A percentile compares a stretch with the other conserved stretches of the same genome.
Evolutionary conservation across 73 alveolate genomes (phyloP).

Genomic region (Stentor coeruleus): DNA sequence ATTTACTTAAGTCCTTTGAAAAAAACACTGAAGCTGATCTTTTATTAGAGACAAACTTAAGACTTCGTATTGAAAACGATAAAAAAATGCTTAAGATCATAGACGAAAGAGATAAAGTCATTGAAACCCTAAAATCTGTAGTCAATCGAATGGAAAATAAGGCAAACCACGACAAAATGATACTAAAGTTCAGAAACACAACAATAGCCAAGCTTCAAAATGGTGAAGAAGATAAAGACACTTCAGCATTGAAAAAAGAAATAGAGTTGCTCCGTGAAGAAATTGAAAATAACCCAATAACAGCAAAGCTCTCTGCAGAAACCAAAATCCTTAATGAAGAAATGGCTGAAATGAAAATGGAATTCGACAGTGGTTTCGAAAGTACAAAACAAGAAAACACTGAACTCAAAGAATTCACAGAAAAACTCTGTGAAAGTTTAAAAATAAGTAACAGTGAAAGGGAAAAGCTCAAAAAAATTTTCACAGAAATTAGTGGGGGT

Average conservation of each 20-base stretch:
- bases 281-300: conserved; percentile 12
- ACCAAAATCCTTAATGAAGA: conserved; percentile 43
- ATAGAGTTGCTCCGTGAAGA: conserved; percentile 16
- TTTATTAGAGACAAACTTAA: conserved; percentile 9
- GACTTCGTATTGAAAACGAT: conserved; percentile 14
- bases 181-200: conserved; percentile 24
- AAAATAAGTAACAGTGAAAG: conserved; percentile 38
- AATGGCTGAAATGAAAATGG: conserved; percentile 37
- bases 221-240: neutral
- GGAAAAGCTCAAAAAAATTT: neutral
- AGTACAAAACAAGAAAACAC: conserved; percentile 25
- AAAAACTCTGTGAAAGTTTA: conserved; percentile 44
- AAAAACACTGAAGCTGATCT: conserved; percentile 19
- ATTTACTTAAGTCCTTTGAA: neutral
- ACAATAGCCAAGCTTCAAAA: conserved; percentile 6
- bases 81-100: neutral
- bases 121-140: neutral
- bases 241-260: neutral
- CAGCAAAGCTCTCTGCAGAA: conserved; percentile 7
- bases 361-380: conserved; percentile 38
- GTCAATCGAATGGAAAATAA: conserved; percentile 24
- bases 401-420: conserved; percentile 29
- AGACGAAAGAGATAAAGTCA: conserved; percentile 2
- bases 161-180: conserved; percentile 30
- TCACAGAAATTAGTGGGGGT: neutral